These are phyloP conservation scores for Puccinia novopanici DNA, from an alignment of 1,284 basidiomycete genomes.

Conservation along the genomic window DNA sequence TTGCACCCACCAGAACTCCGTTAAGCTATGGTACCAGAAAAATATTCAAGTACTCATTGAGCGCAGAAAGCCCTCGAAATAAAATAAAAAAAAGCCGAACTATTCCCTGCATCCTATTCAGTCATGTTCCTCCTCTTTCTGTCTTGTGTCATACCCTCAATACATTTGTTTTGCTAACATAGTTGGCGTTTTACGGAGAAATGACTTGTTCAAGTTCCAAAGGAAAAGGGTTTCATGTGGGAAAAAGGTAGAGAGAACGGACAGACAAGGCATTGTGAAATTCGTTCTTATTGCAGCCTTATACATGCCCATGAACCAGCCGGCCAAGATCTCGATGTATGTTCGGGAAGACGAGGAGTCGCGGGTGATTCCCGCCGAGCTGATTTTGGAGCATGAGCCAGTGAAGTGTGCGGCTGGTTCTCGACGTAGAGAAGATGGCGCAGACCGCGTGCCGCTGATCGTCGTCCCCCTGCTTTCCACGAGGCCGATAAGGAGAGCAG, in stretches of 20 bases:
- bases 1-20: conserved; percentile 87
- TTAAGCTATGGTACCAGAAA: conserved; percentile 61
- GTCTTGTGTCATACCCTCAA: conserved; percentile 64
- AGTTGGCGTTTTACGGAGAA: conserved; percentile 62
- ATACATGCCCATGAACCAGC: too few relatives aligned
- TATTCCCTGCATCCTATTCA: conserved; percentile 64
- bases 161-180: conserved; percentile 63
- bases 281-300: not conserved
- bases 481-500: too few relatives aligned
- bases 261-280: not conserved
- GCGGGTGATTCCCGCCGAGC: too few relatives aligned
- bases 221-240: conserved; percentile 59
- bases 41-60: conserved; percentile 57
- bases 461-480: too few relatives aligned
- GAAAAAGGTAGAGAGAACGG: not conserved
- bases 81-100: not conserved
- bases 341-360: too few relatives aligned
- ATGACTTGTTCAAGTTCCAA: conserved; percentile 71
- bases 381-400: too few relatives aligned
- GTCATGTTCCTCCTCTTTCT: conserved; percentile 64
- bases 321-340: too few relatives aligned
- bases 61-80: not conserved
- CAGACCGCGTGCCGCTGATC: too few relatives aligned
- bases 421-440: too few relatives aligned
- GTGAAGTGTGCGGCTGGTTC: too few relatives aligned